Conservation (phyloP, 805 yeast species). For the Zygosaccharomyces bailii region DNA sequence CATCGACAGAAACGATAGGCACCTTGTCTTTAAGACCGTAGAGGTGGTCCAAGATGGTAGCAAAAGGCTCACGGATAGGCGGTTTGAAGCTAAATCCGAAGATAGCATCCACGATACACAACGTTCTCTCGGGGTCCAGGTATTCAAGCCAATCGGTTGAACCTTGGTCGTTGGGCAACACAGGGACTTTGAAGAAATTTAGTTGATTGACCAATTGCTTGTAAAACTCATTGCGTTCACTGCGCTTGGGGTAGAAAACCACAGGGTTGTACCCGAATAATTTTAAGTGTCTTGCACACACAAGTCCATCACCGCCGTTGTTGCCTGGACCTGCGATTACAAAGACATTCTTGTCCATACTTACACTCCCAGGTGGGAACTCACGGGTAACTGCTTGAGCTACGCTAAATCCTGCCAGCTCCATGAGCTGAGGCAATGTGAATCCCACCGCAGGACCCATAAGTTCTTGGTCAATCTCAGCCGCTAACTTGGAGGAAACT, state of each 20-base stretch:
- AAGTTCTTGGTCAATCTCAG: conserved; percentile 75
- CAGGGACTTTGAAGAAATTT: conserved; percentile 55
- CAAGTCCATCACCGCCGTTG: conserved; percentile 94
- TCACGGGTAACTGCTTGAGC: conserved; percentile 77
- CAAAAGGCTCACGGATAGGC: conserved; percentile 79
- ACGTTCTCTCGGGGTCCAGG: conserved; percentile 36
- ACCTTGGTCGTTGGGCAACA: conserved; percentile 43
- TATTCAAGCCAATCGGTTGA: conserved; percentile 22
- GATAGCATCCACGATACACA: conserved; percentile 69
- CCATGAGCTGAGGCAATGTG: conserved; percentile 58
- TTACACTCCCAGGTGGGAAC: conserved; percentile 49
- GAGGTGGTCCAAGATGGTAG: conserved; percentile 43
- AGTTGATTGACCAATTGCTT: conserved; percentile 63
- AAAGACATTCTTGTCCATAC: conserved; percentile 44
- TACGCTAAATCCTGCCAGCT: conserved; percentile 90
- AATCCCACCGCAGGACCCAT: conserved; percentile 68
- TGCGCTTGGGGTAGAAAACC: conserved; percentile 73
- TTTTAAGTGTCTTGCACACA: conserved; percentile 86
- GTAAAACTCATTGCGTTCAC: conserved; percentile 54
- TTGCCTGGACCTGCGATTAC: conserved; percentile 94
- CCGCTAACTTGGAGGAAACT: conserved; percentile 55
- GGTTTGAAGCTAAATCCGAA: conserved; percentile 95
- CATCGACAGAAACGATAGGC: conserved; percentile 78
- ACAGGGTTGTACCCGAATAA: conserved; percentile 75
- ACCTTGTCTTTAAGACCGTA: conserved; percentile 33